These are phyloP conservation scores for Tolypocladium cylindrosporum DNA, from an alignment of 2,329 filamentous ascomycete species.

Conservation along the genomic window DNA sequence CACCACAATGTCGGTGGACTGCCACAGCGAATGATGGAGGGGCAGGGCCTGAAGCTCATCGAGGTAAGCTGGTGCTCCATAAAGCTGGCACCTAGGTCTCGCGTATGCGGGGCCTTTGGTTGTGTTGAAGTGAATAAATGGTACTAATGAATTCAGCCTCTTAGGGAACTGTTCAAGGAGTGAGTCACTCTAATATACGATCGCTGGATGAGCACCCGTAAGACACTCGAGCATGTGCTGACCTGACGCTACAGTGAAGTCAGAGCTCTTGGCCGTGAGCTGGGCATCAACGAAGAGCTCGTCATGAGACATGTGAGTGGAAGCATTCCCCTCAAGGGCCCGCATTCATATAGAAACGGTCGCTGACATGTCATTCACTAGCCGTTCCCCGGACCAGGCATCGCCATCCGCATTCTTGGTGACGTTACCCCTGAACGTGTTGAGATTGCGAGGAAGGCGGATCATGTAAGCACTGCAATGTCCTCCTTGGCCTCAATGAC, in stretches of 20 bases:
- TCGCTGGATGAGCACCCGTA: neutral
- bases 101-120: neutral
- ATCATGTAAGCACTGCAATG: constrained; percentile 27
- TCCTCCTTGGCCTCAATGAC: neutral
- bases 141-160: constrained; percentile 56
- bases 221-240: constrained; percentile 37
- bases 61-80: constrained; percentile 2
- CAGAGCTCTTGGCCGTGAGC: constrained; percentile 17
- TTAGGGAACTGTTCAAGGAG: constrained; percentile 12
- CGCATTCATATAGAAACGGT: neutral
- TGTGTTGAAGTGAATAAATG: constrained; percentile 20
- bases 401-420: constrained; percentile 73
- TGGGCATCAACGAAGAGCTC: constrained; percentile 22
- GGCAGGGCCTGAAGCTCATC: constrained; percentile 9
- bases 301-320: constrained; percentile 16
- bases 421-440: constrained; percentile 75
- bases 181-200: neutral
- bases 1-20: constrained; percentile 59
- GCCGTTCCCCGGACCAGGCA: constrained; percentile 35
- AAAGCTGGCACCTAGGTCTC: neutral
- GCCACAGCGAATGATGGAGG: constrained; percentile 42
- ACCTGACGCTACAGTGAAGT: constrained; percentile 39
- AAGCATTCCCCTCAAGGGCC: neutral
- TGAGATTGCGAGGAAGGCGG: constrained; percentile 67
- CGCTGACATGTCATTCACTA: neutral